Evolutionary conservation across 1,284 basidiomycete genomes (phyloP).

Genomic region (Phellinidium pouzarii): DNA sequence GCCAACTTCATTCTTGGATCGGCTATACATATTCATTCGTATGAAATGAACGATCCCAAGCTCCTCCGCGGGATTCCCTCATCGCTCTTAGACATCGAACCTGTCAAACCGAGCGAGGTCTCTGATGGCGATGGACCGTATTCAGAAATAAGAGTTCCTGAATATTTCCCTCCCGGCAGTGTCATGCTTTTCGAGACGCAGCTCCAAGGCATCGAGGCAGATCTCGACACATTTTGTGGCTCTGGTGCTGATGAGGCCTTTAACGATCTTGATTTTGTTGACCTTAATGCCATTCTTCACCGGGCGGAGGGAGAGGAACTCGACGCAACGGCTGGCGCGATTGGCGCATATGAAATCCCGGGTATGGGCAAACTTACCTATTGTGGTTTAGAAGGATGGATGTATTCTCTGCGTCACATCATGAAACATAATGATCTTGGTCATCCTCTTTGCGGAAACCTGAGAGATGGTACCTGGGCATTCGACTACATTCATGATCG

Average conservation of each 20-base stretch:
- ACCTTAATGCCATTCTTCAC: conserved; percentile 80
- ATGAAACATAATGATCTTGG: conserved; percentile 89
- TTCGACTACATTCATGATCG: conserved; percentile 77
- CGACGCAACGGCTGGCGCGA: conserved; percentile 70
- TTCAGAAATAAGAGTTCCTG: conserved; percentile 76
- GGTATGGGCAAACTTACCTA: conserved; percentile 70
- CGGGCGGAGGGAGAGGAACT: conserved; percentile 86
- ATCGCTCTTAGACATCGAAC: conserved; percentile 57
- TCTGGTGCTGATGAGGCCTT: conserved; percentile 69
- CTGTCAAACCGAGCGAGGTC: conserved; percentile 47
- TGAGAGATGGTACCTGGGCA: conserved; percentile 85
- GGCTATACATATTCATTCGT: conserved; percentile 59
- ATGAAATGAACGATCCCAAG: conserved; percentile 51
- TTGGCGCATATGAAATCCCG: conserved; percentile 78
- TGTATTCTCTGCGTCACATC: conserved; percentile 77
- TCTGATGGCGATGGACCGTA: conserved; percentile 63
- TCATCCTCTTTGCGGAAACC: conserved; percentile 80
- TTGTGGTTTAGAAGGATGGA: conserved; percentile 94
- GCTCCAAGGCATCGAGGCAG: conserved; percentile 57
- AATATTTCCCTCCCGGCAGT: conserved; percentile 86
- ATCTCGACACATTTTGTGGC: conserved; percentile 66
- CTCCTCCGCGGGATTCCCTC: conserved; percentile 71
- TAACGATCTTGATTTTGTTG: conserved; percentile 70
- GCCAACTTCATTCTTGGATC: conserved; percentile 80
- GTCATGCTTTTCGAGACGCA: conserved; percentile 87